Conservation (phyloP, 164 flowering plant species). For the Saururus chinensis region DNA sequence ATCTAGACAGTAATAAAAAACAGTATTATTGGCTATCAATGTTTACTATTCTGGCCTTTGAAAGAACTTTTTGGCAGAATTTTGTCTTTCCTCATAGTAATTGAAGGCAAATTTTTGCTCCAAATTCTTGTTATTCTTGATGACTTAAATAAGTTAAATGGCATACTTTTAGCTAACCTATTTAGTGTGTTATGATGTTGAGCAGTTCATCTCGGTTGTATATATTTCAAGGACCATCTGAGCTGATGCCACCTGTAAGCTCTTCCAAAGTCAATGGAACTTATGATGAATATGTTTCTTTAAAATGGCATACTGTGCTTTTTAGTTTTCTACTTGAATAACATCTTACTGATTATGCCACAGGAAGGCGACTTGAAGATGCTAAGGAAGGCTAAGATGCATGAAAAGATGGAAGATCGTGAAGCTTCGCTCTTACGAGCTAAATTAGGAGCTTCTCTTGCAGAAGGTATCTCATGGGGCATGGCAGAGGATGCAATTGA, state of each 20-base stretch:
- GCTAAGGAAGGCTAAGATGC: slow-evolving; percentile 38
- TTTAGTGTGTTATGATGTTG: slow-evolving; percentile 6
- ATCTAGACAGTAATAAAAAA: not conserved
- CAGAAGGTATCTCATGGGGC: slow-evolving; percentile 96
- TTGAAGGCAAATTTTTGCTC: not conserved
- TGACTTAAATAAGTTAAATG: not conserved
- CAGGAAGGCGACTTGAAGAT: slow-evolving; percentile 61
- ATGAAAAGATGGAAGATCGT: slow-evolving; percentile 48
- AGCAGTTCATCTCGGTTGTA: slow-evolving; percentile 85
- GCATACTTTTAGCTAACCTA: not conserved
- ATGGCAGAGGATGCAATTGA: slow-evolving; percentile 93
- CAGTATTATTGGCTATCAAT: no score
- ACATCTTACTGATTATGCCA: not conserved
- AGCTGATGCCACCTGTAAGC: slow-evolving; percentile 87
- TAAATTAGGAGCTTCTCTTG: slow-evolving; percentile 59
- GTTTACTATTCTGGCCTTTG: not conserved
- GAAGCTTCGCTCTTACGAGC: slow-evolving; percentile 92
- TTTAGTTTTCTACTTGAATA: not conserved
- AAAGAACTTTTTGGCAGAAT: not conserved
- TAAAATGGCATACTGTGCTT: not conserved
- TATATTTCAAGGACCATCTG: slow-evolving; percentile 89
- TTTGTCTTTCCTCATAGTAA: not conserved
- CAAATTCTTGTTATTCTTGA: not conserved
- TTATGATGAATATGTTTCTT: not conserved
- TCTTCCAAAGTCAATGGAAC: not conserved